Base-by-base conservation (phyloP, 2,329 filamentous ascomycete species). In the Rugonectria rugulosa region DNA sequence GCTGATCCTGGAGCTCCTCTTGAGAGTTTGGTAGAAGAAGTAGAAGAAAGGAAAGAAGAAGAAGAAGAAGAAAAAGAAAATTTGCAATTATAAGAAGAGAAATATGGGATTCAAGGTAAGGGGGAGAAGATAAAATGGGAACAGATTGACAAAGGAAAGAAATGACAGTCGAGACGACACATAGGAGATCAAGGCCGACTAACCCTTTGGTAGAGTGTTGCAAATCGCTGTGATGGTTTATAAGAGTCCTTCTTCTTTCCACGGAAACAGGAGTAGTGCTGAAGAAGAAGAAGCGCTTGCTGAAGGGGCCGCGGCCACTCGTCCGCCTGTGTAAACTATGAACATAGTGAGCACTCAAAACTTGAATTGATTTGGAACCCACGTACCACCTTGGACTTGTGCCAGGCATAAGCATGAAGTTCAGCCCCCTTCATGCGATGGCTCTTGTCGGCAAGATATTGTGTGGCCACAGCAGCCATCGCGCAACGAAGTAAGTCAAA, bases 391-490 rank as follows among this genome's bases (percentile, higher is more conserved):
- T 78, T 79, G 49, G 75, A 75, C 68, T 80, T 79, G 61, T 79
- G 73, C 73, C 72, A 79, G 10, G 81, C 81, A 64, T 78, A 79
- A 46, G 78, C 76, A 69, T 85, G 80, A 64, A 85, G 72, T 52
- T 78, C 72, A 46, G 75, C 77, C 23, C 81, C 81, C 62, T 77
- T 77, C 53, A 73, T 73, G 53, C 81, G 79, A 66, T 84, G 77
- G 44, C 82, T 79, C 67, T 75, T 75, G 64, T 74, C 71, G 43
- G 73, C 69, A 48, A 83, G 70, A 56, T 77, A 79, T 62, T 85
- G 81, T 19, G 81, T 79, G 40, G 79, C 82, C 24, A 85, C 68
- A n/a, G 82, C 82, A 19, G 81, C 82, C 82, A 85, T 84, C 56
- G 81, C 80, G 57, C 76, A 83, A 12, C 72, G 76, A 40, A 85